These are phyloP conservation scores for Verticillium dahliae DNA, from an alignment of 2,329 filamentous ascomycete species.

Conservation along the genomic window DNA sequence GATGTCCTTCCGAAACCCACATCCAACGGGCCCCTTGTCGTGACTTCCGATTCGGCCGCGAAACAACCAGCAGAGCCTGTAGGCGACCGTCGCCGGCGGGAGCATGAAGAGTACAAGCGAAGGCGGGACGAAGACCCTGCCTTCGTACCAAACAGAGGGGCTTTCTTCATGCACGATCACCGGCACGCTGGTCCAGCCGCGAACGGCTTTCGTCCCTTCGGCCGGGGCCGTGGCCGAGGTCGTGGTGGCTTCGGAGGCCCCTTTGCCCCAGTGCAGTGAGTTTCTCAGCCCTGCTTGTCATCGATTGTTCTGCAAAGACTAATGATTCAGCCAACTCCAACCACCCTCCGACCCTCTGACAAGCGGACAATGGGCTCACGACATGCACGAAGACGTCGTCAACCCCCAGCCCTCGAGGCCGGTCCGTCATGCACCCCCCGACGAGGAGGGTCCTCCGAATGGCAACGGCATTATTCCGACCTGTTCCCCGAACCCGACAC, in stretches of 20 bases:
- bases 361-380: constrained; percentile 81
- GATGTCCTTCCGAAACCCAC: constrained; percentile 25
- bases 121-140: constrained; percentile 83
- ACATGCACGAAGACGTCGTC: constrained; percentile 75
- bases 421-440: constrained; percentile 31
- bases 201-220: constrained; percentile 71
- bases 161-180: constrained; percentile 97
- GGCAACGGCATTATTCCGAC: constrained; percentile 49
- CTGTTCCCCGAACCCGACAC: constrained; percentile 51
- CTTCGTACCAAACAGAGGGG: constrained; percentile 88
- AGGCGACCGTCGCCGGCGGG: constrained; percentile 67
- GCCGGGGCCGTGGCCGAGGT: constrained; percentile 56
- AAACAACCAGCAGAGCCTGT: constrained; percentile 47
- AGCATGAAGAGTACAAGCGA: constrained; percentile 87
- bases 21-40: constrained; percentile 42
- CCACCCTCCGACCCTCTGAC: constrained; percentile 54
- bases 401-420: constrained; percentile 34
- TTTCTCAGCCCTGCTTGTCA: constrained; percentile 13
- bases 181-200: constrained; percentile 69
- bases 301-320: background rate
- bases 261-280: constrained; percentile 60
- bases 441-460: constrained; percentile 45
- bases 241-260: constrained; percentile 41
- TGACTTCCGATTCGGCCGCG: constrained; percentile 44
- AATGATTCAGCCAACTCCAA: constrained; percentile 30